Percentiles rank a stretch among this genome's conserved stretches.
Conservation (phyloP, 176 grass and related monocot genomes). For the Coix lacrymajobi region DNA sequence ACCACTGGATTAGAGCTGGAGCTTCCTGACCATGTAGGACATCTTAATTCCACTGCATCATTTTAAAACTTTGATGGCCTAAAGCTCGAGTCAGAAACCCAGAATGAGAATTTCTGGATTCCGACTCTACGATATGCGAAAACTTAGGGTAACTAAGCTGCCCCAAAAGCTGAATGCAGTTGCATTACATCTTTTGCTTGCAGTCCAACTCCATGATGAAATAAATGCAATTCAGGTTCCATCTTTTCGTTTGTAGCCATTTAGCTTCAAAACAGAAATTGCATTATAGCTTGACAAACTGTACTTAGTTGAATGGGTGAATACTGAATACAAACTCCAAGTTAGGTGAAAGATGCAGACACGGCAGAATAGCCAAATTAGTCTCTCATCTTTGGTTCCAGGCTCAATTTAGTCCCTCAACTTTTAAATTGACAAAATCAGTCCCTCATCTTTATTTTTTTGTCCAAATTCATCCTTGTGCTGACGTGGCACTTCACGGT, state of each 20-base stretch:
- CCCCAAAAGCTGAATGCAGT: not conserved
- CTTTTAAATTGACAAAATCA: no score
- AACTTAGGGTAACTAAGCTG: not conserved
- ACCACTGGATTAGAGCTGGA: not conserved
- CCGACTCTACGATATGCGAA: not conserved
- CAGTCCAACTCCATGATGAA: not conserved
- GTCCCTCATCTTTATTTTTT: no score
- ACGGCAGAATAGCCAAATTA: no score
- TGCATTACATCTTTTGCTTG: not conserved
- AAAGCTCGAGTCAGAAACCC: not conserved
- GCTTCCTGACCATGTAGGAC: not conserved
- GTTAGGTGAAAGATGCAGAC: not conserved
- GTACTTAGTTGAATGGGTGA: not conserved
- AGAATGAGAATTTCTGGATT: not conserved
- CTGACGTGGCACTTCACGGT: no score
- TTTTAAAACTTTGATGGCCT: not conserved
- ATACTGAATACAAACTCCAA: not conserved
- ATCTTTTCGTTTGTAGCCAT: not conserved
- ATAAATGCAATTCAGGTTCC: constrained; percentile 4
- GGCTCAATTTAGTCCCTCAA: no score
- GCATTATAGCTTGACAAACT: not conserved
- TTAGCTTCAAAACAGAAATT: constrained; percentile 1
- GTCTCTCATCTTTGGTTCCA: no score
- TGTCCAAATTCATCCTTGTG: no score
- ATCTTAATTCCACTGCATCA: not conserved